Conservation (phyloP, 2,329 filamentous ascomycete species). For the Chrysoporthe cubensis region DNA sequence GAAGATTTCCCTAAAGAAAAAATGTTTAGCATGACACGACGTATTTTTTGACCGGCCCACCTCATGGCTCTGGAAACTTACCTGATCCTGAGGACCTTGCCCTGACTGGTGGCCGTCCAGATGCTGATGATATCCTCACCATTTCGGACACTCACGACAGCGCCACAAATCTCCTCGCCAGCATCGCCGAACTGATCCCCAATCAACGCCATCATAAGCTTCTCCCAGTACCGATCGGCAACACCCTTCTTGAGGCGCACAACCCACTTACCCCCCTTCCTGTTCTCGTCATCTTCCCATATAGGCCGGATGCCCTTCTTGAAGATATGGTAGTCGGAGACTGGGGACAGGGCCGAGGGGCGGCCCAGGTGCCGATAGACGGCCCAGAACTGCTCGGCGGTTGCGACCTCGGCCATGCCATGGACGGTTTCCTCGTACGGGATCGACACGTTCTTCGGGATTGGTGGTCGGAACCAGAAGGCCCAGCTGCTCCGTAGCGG, state of each 20-base stretch:
- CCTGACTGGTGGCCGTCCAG: constrained; percentile 93
- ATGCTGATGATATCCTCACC: constrained; percentile 97
- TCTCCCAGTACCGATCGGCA: constrained; percentile 95
- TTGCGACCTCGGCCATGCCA: constrained; percentile 78
- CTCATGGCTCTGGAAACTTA: constrained; percentile 48
- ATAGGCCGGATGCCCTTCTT: constrained; percentile 95
- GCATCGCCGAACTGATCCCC: constrained; percentile 95
- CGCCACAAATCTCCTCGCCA: constrained; percentile 91
- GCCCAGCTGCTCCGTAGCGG: constrained; percentile 87
- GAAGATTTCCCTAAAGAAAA: constrained; percentile 76
- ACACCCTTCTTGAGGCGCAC: constrained; percentile 96
- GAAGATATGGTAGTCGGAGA: constrained; percentile 98
- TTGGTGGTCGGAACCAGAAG: constrained; percentile 96
- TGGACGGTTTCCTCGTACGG: constrained; percentile 98
- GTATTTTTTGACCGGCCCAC: too few relatives aligned
- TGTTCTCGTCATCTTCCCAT: constrained; percentile 98
- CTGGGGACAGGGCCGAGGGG: constrained; percentile 83
- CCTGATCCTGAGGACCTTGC: constrained; percentile 95
- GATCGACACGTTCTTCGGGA: constrained; percentile 87
- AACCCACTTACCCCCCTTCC: constrained; percentile 96
- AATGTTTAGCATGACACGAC: not conserved
- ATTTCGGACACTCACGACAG: constrained; percentile 90
- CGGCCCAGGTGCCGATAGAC: constrained; percentile 89
- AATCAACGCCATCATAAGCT: constrained; percentile 85
- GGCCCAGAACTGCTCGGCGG: constrained; percentile 88